These are phyloP conservation scores for Scleromitrula shiraiana DNA, from an alignment of 2,329 filamentous ascomycete species.

Conservation along the genomic window DNA sequence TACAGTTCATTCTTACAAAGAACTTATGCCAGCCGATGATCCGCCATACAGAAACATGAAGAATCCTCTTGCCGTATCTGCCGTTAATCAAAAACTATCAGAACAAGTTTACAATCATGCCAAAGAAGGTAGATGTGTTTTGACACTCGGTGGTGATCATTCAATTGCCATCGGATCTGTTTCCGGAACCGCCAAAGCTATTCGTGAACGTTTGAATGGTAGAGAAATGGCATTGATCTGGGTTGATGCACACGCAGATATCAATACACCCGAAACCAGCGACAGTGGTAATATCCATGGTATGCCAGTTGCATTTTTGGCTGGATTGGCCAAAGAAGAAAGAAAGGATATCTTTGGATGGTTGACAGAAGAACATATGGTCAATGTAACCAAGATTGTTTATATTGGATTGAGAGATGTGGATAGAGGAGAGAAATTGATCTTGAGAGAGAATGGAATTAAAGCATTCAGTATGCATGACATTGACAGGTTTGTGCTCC, in stretches of 20 bases:
- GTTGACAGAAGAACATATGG: constrained; percentile 63
- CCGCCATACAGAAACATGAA: constrained; percentile 88
- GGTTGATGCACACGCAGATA: constrained; percentile 97
- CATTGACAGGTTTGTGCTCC: constrained; percentile 66
- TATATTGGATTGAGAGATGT: constrained; percentile 96
- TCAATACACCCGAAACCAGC: constrained; percentile 90
- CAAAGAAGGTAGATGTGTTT: constrained; percentile 71
- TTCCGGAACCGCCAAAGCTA: constrained; percentile 77
- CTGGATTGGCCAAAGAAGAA: constrained; percentile 72
- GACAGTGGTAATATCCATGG: constrained; percentile 93
- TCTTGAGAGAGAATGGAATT: constrained; percentile 80
- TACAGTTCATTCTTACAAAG: constrained; percentile 71
- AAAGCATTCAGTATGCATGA: constrained; percentile 99
- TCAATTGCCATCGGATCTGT: constrained; percentile 93
- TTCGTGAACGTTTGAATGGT: constrained; percentile 70
- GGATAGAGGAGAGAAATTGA: constrained; percentile 87
- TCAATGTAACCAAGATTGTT: constrained; percentile 76
- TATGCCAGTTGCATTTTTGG: constrained; percentile 92
- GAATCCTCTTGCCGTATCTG: constrained; percentile 77
- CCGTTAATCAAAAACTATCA: constrained; percentile 72
- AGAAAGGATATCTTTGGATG: constrained; percentile 81
- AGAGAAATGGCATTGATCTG: constrained; percentile 92
- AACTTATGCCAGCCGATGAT: constrained; percentile 62
- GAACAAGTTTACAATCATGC: constrained; percentile 85
- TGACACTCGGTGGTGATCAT: constrained; percentile 94